Evolutionary conservation across 495 filamentous ascomycete species (phyloP), one percentile per base, ranked within the genome.

Genomic region (Hamigera avellanea): DNA sequence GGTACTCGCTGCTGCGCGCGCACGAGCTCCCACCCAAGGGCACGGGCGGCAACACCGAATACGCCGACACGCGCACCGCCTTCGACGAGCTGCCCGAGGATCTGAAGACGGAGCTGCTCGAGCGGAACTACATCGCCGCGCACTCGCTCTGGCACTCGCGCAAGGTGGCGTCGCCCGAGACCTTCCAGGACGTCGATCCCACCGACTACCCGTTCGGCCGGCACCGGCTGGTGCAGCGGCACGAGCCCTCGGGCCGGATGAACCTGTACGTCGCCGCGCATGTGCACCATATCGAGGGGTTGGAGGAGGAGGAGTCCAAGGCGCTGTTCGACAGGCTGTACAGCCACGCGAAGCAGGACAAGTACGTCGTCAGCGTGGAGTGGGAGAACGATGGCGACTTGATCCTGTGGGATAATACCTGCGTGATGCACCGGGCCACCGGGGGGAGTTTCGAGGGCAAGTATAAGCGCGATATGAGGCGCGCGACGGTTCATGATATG

Each of bases 401-500:
- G 46, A 50, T 76, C 6, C 63, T 76, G 15, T 80, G 75, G 75
- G 75, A 79, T 39, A 79, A 78, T 44, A 65, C 66, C 0, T 59
- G 55, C 17, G 67, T 71, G 21, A 54, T 75, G 57, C 75, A 79
- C 44, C 54, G 70, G 2, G 70, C 67, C 0, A 63, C 60, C 0
- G 59, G 60, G 5, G 74, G 74, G 1, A 47, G 37, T 1, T 77
- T 69, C 35, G 62, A 65, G 40, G 65, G 66, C 2, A 69, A 62
- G 49, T 68, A 61, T 48, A 52, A 45, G 28, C 44, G 71, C 9
- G 72, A 77, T 46, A 52, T 77, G 57, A 48, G 74, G 31, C 47
- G 73, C 40, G 70, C 71, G 13, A 76, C 70, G 19, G 71, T 74
- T 8, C 64, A 69, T 49, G 69, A 72, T 42, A 45, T 46, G 32